These are phyloP conservation scores for Gossypium sturtianum DNA, from an alignment of 345 rosid species.

Conservation along the genomic window DNA sequence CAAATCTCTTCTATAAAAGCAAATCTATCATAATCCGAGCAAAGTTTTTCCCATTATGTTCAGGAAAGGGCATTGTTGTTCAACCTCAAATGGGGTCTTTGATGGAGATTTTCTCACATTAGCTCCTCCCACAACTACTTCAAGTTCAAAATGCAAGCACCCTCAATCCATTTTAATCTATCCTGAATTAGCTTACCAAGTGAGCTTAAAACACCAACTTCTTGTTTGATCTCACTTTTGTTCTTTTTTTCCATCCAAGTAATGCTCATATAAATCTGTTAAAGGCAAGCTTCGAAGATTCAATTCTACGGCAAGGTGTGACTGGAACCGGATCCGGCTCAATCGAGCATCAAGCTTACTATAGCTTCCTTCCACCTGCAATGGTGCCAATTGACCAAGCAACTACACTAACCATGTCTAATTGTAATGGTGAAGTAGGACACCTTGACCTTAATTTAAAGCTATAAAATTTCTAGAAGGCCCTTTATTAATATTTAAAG, in stretches of 20 bases:
- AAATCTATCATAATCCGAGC: not conserved
- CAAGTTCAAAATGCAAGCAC: slow-evolving; percentile 23
- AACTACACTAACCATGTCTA: not conserved
- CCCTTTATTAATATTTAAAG: not conserved
- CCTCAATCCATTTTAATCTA: slow-evolving; percentile 18
- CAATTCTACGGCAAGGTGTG: slow-evolving; percentile 12
- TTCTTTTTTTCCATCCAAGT: not conserved
- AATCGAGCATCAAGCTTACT: slow-evolving; percentile 24
- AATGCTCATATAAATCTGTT: not conserved
- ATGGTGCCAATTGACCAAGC: slow-evolving; percentile 1
- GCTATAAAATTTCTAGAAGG: slow-evolving; percentile 17
- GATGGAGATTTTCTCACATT: slow-evolving; percentile 43
- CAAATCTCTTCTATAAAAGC: not conserved
- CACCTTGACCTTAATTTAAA: slow-evolving; percentile 47
- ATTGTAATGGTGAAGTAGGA: slow-evolving; percentile 29
- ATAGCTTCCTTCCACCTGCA: slow-evolving; percentile 40
- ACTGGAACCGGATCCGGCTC: not conserved
- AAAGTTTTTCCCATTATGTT: not conserved
- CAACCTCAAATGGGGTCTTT: slow-evolving; percentile 16
- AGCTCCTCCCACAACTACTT: slow-evolving; percentile 30
- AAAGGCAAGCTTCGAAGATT: slow-evolving; percentile 29
- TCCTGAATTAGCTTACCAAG: slow-evolving; percentile 19
- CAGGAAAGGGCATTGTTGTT: slow-evolving; percentile 29
- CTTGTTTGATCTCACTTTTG: not conserved
- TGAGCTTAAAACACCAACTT: slow-evolving; percentile 22